Base-by-base conservation (phyloP, 805 yeast genomes). In the Metschnikowia borealis region DNA sequence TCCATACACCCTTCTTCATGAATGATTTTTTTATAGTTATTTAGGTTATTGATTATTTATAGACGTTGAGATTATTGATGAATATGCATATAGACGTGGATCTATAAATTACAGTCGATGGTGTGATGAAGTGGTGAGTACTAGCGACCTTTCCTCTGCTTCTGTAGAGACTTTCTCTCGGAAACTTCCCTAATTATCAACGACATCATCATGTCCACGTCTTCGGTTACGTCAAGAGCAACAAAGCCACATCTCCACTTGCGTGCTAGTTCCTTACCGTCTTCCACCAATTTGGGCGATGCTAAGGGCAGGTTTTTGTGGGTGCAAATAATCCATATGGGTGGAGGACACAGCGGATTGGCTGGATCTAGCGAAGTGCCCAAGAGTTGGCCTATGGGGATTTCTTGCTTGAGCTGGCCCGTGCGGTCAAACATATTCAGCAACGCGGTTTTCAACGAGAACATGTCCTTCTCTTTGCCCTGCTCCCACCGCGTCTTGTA, bases 401-500 rank as follows among this genome's bases (percentile, higher is more conserved):
- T 37, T 13, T 43, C 23, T 32, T 34, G 39, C 26, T 40, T 47
- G 15, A 38, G 37, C 31, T 44, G 35, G 11, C 36, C 32, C 51
- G 75, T 76, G 84, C 46, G 40, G 51, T 76, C 77, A 84, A 88
- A 82, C 53, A 84, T 68, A 53, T 72, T 80, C 52, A 78, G 82
- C 36, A 86, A 60, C 3, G 84, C 80, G 46, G 78, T 71, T 51
- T 83, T 75, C 31, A 86, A 57, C 0, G 87, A 81, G 57, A 81
- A 83, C 0, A 83, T 73, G 60, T 86, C 94, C 38, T 79, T 78
- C 62, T 86, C 94, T 58, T 80, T 73, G 2, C 89, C 89, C 38
- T 71, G 69, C 45, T 81, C 77, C 85, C 89, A 82, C 33, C 72
- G 70, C 21, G 66, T 69, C 53, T 78, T 77, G 60, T 80, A 86